Percentiles rank a stretch among this genome's conserved stretches.
Conservation (phyloP, 2,329 filamentous ascomycete species). For the Fusarium nurragi region DNA sequence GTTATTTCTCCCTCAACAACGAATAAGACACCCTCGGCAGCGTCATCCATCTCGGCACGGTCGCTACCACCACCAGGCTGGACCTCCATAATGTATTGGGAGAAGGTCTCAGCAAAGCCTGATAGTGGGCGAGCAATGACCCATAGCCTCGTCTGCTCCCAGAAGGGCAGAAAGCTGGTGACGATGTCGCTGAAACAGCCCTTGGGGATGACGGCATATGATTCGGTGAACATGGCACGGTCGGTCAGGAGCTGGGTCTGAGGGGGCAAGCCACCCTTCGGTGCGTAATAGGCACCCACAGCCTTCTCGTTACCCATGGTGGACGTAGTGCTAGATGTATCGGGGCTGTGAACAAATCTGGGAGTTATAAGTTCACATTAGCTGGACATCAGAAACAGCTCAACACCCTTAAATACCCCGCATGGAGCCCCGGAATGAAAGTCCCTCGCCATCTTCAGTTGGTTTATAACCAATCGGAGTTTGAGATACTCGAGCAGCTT, state of each 20-base stretch:
- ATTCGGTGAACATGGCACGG: constrained; percentile 31
- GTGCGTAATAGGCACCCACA: constrained; percentile 27
- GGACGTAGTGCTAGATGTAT: neutral
- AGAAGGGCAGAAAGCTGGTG: constrained; percentile 27
- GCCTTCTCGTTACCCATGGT: constrained; percentile 9
- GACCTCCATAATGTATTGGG: constrained; percentile 31
- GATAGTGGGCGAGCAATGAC: constrained; percentile 24
- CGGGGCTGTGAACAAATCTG: neutral
- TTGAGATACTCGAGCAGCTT: neutral
- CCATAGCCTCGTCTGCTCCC: constrained; percentile 29
- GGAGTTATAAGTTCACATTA: neutral
- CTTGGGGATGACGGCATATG: constrained; percentile 29
- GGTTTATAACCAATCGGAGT: neutral
- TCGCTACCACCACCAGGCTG: constrained; percentile 22
- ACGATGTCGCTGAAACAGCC: constrained; percentile 33
- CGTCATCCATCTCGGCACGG: constrained; percentile 22
- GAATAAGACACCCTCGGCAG: constrained; percentile 23
- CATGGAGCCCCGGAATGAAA: neutral
- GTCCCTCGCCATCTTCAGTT: neutral
- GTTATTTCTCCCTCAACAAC: constrained; percentile 24
- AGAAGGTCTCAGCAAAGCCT: constrained; percentile 28
- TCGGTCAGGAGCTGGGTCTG: constrained; percentile 29
- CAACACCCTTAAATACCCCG: neutral
- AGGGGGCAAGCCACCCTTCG: constrained; percentile 22
- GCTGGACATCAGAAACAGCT: neutral